Evolutionary conservation across 257 asterid genomes (phyloP).

Genomic region (Sherardia arvensis): DNA sequence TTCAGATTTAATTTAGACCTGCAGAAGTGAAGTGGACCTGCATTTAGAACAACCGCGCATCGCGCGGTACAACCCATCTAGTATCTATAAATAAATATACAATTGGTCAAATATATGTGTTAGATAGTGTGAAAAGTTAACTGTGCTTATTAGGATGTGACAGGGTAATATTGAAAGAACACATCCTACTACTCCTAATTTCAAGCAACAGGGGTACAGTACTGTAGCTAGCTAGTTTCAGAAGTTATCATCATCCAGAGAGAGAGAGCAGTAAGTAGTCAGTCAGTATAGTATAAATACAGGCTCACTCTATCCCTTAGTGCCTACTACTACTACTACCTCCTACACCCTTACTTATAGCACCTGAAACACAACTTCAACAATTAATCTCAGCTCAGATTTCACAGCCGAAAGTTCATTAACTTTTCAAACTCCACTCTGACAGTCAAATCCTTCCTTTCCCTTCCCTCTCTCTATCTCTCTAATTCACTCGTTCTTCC

Average conservation of each 20-base stretch:
- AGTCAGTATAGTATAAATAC: conserved; percentile 13
- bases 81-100: too few species aligned
- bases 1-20: too few species aligned
- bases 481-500: not conserved
- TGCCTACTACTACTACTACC: not conserved
- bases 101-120: too few species aligned
- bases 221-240: not conserved
- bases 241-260: not conserved
- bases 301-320: conserved; percentile 9
- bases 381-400: not conserved
- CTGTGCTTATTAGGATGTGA: too few species aligned
- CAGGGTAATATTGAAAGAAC: not conserved
- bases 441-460: not conserved
- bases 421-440: not conserved
- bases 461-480: too few species aligned
- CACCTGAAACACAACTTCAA: not conserved
- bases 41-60: too few species aligned
- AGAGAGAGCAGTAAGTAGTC: too few species aligned
- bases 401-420: not conserved
- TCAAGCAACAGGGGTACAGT: not conserved
- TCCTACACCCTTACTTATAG: not conserved
- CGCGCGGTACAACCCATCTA: too few species aligned
- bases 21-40: too few species aligned
- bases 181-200: not conserved
- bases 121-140: too few species aligned